Base-by-base conservation (phyloP, 1,284 basidiomycete species). In the Ustilago esculenta region DNA sequence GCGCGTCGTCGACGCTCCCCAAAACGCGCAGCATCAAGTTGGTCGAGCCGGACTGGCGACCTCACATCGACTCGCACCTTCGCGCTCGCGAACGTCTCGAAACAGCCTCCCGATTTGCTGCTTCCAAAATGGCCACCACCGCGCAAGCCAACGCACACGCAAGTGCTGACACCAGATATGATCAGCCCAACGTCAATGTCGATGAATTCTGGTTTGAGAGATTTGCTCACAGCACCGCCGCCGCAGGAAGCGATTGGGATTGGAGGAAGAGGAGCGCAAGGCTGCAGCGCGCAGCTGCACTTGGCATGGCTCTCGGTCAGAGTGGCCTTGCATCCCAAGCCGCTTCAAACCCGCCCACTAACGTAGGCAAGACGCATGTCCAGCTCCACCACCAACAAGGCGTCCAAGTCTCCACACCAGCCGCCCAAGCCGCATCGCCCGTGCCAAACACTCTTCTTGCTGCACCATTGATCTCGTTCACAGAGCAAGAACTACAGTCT, bases 191-290 rank as follows among this genome's bases (percentile, higher is more conserved):
- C 4, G 54, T 49, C 0, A 61, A 70, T 30, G 63, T 65, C 0
- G 45, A 58, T 14, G 76, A 73, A 25, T 80, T 81, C 29, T 78
- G 77, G 73, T 81, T 81, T 49, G 79, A 81, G 43, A 53, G 78
- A 4, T 79, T 73, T 49, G 75, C 74, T 0, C 71, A 65, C n/a
- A 66, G 61, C 35, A 81, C 78, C 3, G 79, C 79, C 0, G 79
- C 79, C 2, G 75, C 75, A 1, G 76, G 79, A 1, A 54, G 68
- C 23, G 73, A 79, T 51, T 77, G 78, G 78, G 79, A 81, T 53
- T 80, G 78, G 75, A 57, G 79, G 9, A 71, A 71, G 32, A 14
- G 68, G 2, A 30, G 68, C 11, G 61, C 68, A 20, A 52, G 61
- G n/a, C 18, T 63, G 30, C 66, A 69, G 21, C 54, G 66, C 5